phyloP scores from a whole-genome alignment of 164 flowering plant species.

The Kingdonia uniflora region DNA sequence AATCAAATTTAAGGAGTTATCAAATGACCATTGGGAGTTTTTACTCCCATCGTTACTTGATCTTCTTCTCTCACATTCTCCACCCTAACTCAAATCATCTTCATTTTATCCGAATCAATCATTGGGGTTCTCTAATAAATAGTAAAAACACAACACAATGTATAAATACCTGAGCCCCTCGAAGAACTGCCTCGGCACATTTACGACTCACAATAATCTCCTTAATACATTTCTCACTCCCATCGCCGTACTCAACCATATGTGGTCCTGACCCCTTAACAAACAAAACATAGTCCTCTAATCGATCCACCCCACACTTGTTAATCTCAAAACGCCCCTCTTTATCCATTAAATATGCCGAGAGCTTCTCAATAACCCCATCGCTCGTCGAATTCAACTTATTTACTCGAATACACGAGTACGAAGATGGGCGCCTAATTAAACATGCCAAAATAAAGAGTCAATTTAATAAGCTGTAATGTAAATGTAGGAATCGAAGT shows the following conservation, averaged over 20 bases:
- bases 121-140: background rate
- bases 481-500: background rate
- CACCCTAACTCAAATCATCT: no score
- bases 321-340: slow-evolving; percentile 17
- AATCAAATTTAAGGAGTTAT: no score
- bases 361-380: slow-evolving; percentile 57
- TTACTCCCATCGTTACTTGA: no score
- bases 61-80: no score
- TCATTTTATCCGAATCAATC: background rate
- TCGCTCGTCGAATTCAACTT: slow-evolving; percentile 61
- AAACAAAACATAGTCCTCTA: slow-evolving; percentile 78
- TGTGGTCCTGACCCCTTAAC: slow-evolving; percentile 89
- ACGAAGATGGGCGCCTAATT: slow-evolving; percentile 66
- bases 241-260: slow-evolving; percentile 37
- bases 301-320: slow-evolving; percentile 70
- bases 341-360: slow-evolving; percentile 19
- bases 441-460: slow-evolving; percentile 1
- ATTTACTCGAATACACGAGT: slow-evolving; percentile 88
- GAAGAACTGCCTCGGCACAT: slow-evolving; percentile 99
- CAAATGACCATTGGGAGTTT: no score
- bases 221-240: slow-evolving; percentile 38
- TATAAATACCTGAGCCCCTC: slow-evolving; percentile 83
- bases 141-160: background rate
- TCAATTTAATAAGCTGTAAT: background rate
- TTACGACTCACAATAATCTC: slow-evolving; percentile 94